Conservation (phyloP, 2,329 filamentous ascomycete genomes). For the Colletotrichum karsti region DNA sequence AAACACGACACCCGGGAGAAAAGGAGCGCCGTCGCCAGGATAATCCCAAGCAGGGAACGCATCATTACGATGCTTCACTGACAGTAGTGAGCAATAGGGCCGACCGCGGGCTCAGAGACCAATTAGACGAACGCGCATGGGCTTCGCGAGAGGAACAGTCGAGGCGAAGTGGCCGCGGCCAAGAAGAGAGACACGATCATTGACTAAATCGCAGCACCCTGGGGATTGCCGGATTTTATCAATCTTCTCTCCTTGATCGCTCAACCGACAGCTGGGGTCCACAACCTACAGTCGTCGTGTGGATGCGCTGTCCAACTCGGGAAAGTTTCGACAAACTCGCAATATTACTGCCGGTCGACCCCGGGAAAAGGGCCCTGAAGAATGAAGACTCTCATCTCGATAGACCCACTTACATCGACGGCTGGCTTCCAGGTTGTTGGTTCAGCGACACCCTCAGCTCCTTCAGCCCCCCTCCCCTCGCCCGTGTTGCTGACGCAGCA, state of each 20-base stretch:
- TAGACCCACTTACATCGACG: neutral
- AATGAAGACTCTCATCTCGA: neutral
- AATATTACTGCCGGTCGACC: slow-evolving; percentile 5
- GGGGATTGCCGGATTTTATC: slow-evolving; percentile 20
- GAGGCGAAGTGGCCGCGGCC: neutral
- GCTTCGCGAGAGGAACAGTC: neutral
- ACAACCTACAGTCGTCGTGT: neutral
- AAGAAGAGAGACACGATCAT: neutral
- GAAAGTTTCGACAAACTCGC: neutral
- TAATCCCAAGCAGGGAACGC: neutral
- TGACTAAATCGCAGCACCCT: neutral
- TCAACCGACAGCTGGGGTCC: neutral
- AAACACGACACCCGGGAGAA: slow-evolving; percentile 36
- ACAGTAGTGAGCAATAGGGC: neutral
- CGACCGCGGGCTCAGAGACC: neutral
- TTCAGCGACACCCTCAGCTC: neutral
- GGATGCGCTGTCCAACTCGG: neutral
- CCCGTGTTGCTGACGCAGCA: neutral
- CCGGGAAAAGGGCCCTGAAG: neutral
- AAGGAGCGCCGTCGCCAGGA: slow-evolving; percentile 1
- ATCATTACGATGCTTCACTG: neutral
- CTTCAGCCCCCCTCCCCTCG: neutral
- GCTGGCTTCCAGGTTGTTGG: no score
- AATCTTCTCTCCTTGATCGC: slow-evolving; percentile 1
- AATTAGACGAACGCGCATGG: neutral